These are phyloP conservation scores for Triglochin maritima DNA, from an alignment of 106 monocot species.

Conservation along the genomic window DNA sequence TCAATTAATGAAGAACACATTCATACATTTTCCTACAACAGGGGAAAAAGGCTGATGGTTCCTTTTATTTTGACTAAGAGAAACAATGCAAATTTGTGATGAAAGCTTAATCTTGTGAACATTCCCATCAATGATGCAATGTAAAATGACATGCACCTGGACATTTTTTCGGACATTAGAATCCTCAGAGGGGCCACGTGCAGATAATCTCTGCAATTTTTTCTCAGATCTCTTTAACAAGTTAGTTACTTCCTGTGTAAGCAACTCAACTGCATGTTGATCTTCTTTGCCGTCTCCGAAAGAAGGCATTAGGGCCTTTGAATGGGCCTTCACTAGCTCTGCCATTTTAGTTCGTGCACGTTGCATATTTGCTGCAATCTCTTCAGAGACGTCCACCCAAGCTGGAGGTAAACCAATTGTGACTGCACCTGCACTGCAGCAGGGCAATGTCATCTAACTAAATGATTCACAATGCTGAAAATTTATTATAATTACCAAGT, in stretches of 20 bases:
- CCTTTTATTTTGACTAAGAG: too few relatives aligned
- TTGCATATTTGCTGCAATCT: slow-evolving; percentile 76
- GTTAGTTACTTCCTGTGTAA: slow-evolving; percentile 76
- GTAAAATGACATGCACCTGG: slow-evolving; percentile 38
- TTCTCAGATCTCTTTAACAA: slow-evolving; percentile 80
- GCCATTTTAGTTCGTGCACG: slow-evolving; percentile 74
- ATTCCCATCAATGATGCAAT: too few relatives aligned
- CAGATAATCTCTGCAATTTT: slow-evolving; percentile 57
- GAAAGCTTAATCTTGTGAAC: too few relatives aligned
- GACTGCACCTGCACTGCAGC: slow-evolving; percentile 45
- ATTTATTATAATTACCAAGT: too few relatives aligned
- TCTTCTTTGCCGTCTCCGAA: slow-evolving; percentile 87
- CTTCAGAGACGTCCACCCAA: slow-evolving; percentile 96
- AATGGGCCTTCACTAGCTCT: slow-evolving; percentile 76
- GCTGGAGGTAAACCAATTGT: slow-evolving; percentile 86
- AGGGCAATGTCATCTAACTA: slow-evolving; percentile 11
- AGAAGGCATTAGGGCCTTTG: slow-evolving; percentile 91
- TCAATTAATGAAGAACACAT: too few relatives aligned
- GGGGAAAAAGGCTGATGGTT: too few relatives aligned
- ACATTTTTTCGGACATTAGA: slow-evolving; percentile 91
- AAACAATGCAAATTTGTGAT: too few relatives aligned
- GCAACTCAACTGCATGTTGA: slow-evolving; percentile 70
- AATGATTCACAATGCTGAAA: neutral
- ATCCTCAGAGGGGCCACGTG: slow-evolving; percentile 68
- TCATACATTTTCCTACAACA: too few relatives aligned